phyloP scores from a whole-genome alignment of 805 yeast species.

The Metschnikowia kofuensis region DNA sequence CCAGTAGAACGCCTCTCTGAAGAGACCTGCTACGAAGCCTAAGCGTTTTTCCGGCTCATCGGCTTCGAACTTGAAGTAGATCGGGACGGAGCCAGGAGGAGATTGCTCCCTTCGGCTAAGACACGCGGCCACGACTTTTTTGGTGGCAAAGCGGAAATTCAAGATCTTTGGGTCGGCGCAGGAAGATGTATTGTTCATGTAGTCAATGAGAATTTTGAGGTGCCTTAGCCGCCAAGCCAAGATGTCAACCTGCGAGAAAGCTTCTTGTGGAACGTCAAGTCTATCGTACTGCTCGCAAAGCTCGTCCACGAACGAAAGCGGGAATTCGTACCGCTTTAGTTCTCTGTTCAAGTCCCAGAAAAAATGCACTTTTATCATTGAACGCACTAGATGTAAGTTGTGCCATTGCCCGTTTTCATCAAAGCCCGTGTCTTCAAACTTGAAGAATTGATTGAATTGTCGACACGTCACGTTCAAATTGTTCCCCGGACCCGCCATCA shows the following conservation, averaged over 20 bases:
- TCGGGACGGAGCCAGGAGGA: neutral
- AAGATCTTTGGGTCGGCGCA: neutral
- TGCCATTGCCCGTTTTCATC: neutral
- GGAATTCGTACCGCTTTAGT: neutral
- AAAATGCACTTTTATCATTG: neutral
- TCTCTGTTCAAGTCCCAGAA: neutral
- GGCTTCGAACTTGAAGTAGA: neutral
- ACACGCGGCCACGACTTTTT: neutral
- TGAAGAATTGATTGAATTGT: neutral
- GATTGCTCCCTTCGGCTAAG: neutral
- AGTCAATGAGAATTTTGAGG: neutral
- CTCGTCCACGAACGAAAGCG: neutral
- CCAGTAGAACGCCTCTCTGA: neutral
- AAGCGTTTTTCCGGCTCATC: neutral
- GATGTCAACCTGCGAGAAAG: neutral
- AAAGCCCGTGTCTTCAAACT: neutral
- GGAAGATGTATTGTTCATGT: neutral
- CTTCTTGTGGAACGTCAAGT: neutral
- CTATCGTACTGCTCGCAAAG: neutral
- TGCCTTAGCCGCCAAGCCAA: neutral
- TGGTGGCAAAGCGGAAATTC: neutral
- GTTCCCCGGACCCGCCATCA: neutral
- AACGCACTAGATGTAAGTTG: neutral
- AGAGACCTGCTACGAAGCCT: neutral
- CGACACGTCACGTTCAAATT: neutral